Base-by-base conservation (phyloP, 2,329 filamentous ascomycete genomes). In the Alternaria rosae region DNA sequence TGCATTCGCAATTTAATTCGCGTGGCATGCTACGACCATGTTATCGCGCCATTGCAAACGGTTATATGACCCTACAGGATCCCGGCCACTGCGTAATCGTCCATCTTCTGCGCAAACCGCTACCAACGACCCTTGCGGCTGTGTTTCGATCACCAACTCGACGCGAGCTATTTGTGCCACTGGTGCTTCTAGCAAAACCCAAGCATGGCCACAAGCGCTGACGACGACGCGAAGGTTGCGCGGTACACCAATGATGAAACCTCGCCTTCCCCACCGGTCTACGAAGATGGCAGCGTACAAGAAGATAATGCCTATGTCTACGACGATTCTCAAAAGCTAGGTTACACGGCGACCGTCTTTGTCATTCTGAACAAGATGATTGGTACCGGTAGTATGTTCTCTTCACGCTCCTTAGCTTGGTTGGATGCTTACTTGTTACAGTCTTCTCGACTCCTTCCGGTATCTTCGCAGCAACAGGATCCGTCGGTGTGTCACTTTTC, bases 361-460 rank as follows among this genome's bases (percentile, higher is more conserved):
- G 67, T 78, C 17, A 78, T 78, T 26, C 48, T 78, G 42, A 78
- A 78, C 45, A 75, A 73, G 65, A 72, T 76, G 71, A 76, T 73
- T 25, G 68, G 65, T 10, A 73, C 51, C 58, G 73, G 73, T 59
- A 75, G 68, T 72, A 68, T 26, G 71, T 70, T 42, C 10, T n/a
- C 15, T 3, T 13, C 3, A 23, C 5, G n/a, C 23, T 41, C 48
- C 23, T 5, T 42, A 8, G 45, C 43, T 51, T 43, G 68, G 41
- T 62, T 56, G 23, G 4, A 25, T 45, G 30, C 63, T 70, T 8
- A 71, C 51, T 9, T 21, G 4, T 8, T 21, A n/a, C 23, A 76
- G 74, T 86, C 23, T 88, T 87, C 69, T 86, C 85, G 1, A 86
- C 86, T 1, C 86, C 86, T 1, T 84, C 84, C 2, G 84, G 85